Base-by-base conservation (phyloP, 441 rosid species). In the Corymbia citriodora region DNA sequence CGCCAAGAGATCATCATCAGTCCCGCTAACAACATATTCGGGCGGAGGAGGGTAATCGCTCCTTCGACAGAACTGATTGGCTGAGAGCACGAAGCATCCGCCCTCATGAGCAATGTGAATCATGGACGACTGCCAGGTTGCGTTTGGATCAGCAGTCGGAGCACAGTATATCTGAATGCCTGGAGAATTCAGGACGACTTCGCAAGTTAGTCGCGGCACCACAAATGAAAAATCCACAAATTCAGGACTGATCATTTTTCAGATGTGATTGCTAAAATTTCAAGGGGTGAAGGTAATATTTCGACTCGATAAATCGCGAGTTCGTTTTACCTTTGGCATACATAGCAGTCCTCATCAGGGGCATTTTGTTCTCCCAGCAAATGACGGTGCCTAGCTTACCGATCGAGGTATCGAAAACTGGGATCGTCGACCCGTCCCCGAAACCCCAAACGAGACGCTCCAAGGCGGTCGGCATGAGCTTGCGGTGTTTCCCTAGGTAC, bases 381-480 rank as follows among this genome's bases (percentile, higher is more conserved):
- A 97, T 95, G 81, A 97, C 99, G 82, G 98, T 97, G 48, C 99
- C 99, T 7, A 98, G 94, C 92, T 97, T 98, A 16, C 99, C 99
- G 59, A 97, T 90, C 9, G 98, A 95, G 86, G 98, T 96, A 65
- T 96, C 97, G 82, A 96, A 95, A 87, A 98, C 98, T 11, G 99
- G 98, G 88, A 96, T 95, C 4, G 98, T 98, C 3, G 98, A 98
- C 86, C 99, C 99, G 93, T 97, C 99, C 68, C 99, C 99, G 85
- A 96, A 97, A 29, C 99, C 99, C 99, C 99, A 98, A n/a, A 98
- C 94, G 53, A 96, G 93, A 87, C 98, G 99, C 93, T 98, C 99
- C 54, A 96, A 89, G 61, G 95, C 97, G 5, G 99, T 97, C 81
- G 99, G 99, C 99, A 98, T 96, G 93, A 97, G 83, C 92, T 98